A percentile compares a stretch with the other conserved stretches of the same genome.
Conservation (phyloP, 2,329 filamentous ascomycete genomes). For the Celoporthe dispersa region DNA sequence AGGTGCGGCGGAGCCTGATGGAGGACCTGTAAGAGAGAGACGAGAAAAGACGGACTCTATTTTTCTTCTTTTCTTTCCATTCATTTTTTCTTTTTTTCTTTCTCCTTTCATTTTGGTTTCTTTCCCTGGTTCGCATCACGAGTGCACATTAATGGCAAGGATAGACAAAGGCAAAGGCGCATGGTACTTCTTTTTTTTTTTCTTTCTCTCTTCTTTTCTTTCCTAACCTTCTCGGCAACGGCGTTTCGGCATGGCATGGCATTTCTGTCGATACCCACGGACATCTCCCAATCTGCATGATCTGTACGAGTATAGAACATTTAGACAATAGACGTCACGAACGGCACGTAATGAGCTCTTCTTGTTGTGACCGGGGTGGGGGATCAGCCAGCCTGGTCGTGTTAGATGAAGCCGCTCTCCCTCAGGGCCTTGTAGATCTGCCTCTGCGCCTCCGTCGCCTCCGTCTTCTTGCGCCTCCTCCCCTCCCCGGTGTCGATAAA, state of each 20-base stretch:
- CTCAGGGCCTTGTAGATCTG: slow-evolving; percentile 49
- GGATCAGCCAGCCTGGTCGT: too few relatives aligned
- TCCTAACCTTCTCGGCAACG: slow-evolving; percentile 1
- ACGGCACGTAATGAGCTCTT: slow-evolving; percentile 4
- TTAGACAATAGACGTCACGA: slow-evolving; percentile 24
- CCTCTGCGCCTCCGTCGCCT: slow-evolving; percentile 44
- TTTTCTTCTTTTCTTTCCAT: neutral
- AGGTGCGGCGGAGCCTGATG: slow-evolving; percentile 72
- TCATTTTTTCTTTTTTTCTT: neutral
- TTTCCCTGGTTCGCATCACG: neutral
- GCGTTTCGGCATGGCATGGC: slow-evolving; percentile 26
- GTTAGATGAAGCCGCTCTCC: slow-evolving; percentile 46
- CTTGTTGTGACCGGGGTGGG: too few relatives aligned
- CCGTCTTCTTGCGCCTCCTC: slow-evolving; percentile 36
- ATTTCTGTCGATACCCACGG: slow-evolving; percentile 29
- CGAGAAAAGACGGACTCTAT: neutral
- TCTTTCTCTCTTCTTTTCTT: neutral
- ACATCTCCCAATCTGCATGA: slow-evolving; percentile 27
- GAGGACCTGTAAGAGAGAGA: slow-evolving; percentile 49
- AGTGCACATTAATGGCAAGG: neutral
- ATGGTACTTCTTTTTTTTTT: neutral
- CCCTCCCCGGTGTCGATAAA: slow-evolving; percentile 56
- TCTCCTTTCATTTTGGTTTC: neutral
- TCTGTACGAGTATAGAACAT: slow-evolving; percentile 28
- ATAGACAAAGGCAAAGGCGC: slow-evolving; percentile 17